phyloP scores from a whole-genome alignment of 2,329 filamentous ascomycete species.

The Alternaria panax region DNA sequence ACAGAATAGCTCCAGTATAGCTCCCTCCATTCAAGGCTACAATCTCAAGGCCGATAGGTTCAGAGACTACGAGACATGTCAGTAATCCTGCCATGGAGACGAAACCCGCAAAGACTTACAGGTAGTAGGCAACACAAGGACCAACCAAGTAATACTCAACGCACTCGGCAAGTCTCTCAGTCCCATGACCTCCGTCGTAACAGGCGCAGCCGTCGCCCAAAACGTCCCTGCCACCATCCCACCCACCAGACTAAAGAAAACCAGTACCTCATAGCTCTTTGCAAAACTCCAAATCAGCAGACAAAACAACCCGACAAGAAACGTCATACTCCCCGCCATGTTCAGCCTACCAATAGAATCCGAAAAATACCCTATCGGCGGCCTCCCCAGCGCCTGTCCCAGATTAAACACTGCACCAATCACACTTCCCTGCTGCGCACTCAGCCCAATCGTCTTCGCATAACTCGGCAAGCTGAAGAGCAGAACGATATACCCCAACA shows the following conservation, averaged over 20 bases:
- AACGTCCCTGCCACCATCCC: conserved; percentile 75
- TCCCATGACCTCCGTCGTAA: conserved; percentile 77
- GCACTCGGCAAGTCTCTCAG: conserved; percentile 72
- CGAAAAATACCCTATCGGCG: conserved; percentile 74
- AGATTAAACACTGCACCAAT: conserved; percentile 77
- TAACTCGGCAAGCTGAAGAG: conserved; percentile 80
- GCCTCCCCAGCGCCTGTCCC: conserved; percentile 71
- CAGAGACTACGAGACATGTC: conserved; percentile 50
- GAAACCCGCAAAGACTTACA: conserved; percentile 50
- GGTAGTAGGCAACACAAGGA: conserved; percentile 73
- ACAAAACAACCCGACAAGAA: conserved; percentile 68
- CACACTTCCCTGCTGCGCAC: conserved; percentile 71
- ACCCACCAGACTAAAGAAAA: conserved; percentile 73
- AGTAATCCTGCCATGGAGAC: conserved; percentile 1
- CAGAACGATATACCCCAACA: conserved; percentile 78
- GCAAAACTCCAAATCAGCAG: conserved; percentile 78
- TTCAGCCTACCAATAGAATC: conserved; percentile 76
- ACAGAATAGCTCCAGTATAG: conserved; percentile 67
- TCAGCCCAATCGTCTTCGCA: conserved; percentile 71
- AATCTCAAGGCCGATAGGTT: conserved; percentile 64
- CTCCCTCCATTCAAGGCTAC: conserved; percentile 56
- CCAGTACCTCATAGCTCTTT: conserved; percentile 69
- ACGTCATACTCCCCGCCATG: conserved; percentile 70
- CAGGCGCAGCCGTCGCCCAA: conserved; percentile 69
- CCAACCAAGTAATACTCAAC: conserved; percentile 75